Base-by-base conservation (phyloP, 73 alveolate species). In the Paramecium biaurelia region DNA sequence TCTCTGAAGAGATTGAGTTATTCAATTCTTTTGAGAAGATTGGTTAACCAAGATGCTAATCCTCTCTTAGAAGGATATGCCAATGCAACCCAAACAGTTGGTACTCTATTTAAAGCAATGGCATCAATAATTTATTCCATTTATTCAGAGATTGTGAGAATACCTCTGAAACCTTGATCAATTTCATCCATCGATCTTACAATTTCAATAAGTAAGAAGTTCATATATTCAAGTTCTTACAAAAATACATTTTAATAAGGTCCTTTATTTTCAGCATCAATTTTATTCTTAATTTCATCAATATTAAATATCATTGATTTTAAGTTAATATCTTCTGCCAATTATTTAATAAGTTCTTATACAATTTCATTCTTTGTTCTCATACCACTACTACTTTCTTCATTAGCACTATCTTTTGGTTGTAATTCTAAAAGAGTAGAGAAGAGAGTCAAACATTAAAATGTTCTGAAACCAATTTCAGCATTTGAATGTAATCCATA, bases 401-500 rank as follows among this genome's bases (percentile, higher is more conserved):
- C 98, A 18, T 95, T 92, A 49, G 98, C 96, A 41, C 98, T 89
- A 70, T 97, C 99, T 95, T 97, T 97, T 9, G 99, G 99, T 79
- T 97, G 97, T 59, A 98, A 94, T 87, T 98, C 99, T 26, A 95
- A 92, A 24, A 98, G 95, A 35, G 97, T 97, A 47, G 94, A 90
- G 98, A 98, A 98, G 58, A 98, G 95, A 57, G 95, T 92, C 79
- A 94, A 94, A 57, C 99, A 96, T 89, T 98, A 98, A 37, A 85
- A 85, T 42, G 99, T 98, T 92, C 99, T 95, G 98, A 97, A 99
- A 89, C 99, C 99, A 92, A 99, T 98, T 96, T 99, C 99, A 35
- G 99, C 99, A 94, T 99, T 99, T n/a, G 99, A 99, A 94, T 99
- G 99, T 98, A 99, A 95, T 38, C 99, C 99, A 95, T 97, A 99